These are phyloP conservation scores for Globisporangium cystogenes DNA, from an alignment of 352 stramenopile species.

Conservation along the genomic window DNA sequence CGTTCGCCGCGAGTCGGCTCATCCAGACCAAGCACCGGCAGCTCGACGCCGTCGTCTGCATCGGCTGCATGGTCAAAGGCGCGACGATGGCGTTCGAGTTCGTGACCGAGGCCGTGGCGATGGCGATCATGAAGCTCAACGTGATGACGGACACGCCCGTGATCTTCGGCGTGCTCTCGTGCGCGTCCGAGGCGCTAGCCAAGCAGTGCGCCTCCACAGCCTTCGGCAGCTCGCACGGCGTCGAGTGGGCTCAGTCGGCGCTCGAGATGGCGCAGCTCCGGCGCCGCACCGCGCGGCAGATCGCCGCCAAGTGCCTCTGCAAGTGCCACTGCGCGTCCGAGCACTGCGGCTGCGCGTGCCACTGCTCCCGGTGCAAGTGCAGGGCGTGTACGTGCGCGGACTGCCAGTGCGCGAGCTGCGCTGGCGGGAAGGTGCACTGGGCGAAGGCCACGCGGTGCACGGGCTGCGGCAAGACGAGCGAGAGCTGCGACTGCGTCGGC, in stretches of 20 bases:
- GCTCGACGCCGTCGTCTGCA: constrained; percentile 93
- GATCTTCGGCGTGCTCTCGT: constrained; percentile 91
- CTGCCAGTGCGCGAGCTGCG: constrained; percentile 33
- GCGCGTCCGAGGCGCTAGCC: constrained; percentile 90
- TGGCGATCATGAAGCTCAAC: constrained; percentile 96
- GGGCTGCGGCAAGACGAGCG: constrained; percentile 2
- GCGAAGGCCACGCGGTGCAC: not conserved
- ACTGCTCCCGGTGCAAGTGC: constrained; percentile 25
- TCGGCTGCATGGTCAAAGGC: constrained; percentile 93
- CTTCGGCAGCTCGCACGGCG: constrained; percentile 22
- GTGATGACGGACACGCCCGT: constrained; percentile 86
- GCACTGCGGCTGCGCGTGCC: constrained; percentile 25
- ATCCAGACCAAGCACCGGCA: constrained; percentile 68
- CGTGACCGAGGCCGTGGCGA: constrained; percentile 91
- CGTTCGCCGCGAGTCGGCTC: constrained; percentile 84
- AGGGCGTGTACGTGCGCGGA: constrained; percentile 14
- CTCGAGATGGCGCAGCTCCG: constrained; percentile 90
- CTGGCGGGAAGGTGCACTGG: not conserved
- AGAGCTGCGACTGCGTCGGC: not conserved
- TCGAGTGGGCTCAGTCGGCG: constrained; percentile 58
- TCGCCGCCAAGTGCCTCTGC: constrained; percentile 21
- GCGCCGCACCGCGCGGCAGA: constrained; percentile 24
- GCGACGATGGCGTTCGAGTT: constrained; percentile 98
- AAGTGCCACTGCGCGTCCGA: constrained; percentile 26
- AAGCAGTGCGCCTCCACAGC: constrained; percentile 59